Evolutionary conservation across 305 asterid genomes (phyloP).

Genomic region (Fraxinus dipetala): DNA sequence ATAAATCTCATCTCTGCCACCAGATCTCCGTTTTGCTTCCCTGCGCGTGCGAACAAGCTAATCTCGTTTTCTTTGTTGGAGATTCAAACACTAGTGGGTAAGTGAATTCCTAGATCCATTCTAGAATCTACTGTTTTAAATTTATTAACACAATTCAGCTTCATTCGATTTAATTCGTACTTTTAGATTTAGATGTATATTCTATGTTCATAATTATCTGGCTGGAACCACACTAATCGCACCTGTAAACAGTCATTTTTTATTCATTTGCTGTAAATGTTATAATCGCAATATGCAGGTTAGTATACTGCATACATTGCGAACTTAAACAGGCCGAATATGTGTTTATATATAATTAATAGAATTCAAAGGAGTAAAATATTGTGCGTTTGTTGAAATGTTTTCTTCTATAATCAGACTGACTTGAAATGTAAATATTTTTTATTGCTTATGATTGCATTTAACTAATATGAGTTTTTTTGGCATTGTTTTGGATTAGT

Average conservation of each 20-base stretch:
- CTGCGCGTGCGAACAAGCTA: neutral
- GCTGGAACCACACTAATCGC: neutral
- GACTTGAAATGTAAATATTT: neutral
- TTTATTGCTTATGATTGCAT: neutral
- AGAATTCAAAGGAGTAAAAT: neutral
- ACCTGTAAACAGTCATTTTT: neutral
- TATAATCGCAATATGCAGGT: neutral
- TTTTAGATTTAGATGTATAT: neutral
- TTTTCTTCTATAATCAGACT: neutral
- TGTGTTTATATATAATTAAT: neutral
- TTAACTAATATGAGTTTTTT: neutral
- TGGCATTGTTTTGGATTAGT: conserved; percentile 16
- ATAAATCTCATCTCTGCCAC: conserved; percentile 24
- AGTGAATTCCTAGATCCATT: conserved; percentile 35
- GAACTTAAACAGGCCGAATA: neutral
- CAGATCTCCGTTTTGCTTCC: conserved; percentile 42
- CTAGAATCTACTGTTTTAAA: conserved; percentile 7
- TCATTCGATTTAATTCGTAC: neutral
- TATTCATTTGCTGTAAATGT: neutral
- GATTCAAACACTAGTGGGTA: conserved; percentile 1
- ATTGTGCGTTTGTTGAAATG: neutral
- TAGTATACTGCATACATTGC: neutral
- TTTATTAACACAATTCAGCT: neutral
- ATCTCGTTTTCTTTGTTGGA: conserved; percentile 1
- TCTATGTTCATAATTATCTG: neutral